A percentile compares a stretch with the other conserved stretches of the same genome.
phyloP scores from a whole-genome alignment of 225 moss, liverwort and hornwort genomes.

The Marchantia polymorpha region DNA sequence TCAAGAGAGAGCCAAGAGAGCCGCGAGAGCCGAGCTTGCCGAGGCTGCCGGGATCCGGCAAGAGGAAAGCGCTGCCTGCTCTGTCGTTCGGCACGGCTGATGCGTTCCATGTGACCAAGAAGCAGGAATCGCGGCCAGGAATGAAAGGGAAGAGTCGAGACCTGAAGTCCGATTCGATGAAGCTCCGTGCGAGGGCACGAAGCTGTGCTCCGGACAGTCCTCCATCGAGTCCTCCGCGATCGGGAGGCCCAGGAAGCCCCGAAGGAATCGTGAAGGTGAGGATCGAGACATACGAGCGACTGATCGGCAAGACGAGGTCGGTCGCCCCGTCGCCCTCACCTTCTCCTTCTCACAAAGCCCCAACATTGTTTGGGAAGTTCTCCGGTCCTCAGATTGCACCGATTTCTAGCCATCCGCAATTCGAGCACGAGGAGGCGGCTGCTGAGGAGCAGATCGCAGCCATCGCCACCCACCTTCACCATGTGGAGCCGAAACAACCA shows the following conservation, averaged over 20 bases:
- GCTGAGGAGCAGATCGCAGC: constrained; percentile 1
- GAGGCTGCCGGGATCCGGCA: constrained; percentile 6
- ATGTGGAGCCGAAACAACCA: neutral
- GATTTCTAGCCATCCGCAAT: neutral
- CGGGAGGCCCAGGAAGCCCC: constrained; percentile 4
- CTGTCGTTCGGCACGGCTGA: neutral
- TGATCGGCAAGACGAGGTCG: neutral
- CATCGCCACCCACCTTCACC: constrained; percentile 4
- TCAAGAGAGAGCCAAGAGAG: neutral
- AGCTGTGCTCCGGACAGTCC: neutral
- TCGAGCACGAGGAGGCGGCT: neutral
- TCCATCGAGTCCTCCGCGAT: neutral
- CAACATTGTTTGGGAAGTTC: neutral
- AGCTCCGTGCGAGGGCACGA: neutral
- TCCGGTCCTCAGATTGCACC: neutral
- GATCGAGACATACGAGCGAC: constrained; percentile 18
- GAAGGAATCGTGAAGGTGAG: constrained; percentile 14
- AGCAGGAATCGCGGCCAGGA: neutral
- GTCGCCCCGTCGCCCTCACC: neutral
- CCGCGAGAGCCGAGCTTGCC: neutral
- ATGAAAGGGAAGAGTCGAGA: neutral
- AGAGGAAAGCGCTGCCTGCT: neutral
- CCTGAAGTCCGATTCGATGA: neutral
- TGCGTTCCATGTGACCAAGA: neutral
- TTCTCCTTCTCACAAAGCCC: neutral